phyloP scores from a whole-genome alignment of 163 green algal genomes.

The Scenedesmus sp. region DNA sequence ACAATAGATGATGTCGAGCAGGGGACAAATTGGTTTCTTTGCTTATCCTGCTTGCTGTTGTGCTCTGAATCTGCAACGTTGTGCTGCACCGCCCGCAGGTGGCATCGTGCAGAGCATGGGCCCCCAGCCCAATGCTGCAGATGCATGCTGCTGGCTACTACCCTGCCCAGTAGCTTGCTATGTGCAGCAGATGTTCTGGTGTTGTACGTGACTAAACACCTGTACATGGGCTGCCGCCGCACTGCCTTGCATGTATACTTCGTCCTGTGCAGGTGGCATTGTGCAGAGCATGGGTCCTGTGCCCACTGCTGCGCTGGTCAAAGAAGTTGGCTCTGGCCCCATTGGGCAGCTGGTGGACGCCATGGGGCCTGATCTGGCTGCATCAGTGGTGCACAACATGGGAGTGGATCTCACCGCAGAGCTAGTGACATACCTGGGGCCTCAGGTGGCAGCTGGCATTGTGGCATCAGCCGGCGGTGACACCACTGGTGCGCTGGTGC shows the following conservation, averaged over 20 bases:
- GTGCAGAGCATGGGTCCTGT: conserved; percentile 37
- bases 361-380: conserved; percentile 51
- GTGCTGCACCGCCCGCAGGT: background rate
- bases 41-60: background rate
- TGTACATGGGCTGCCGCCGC: too few species aligned
- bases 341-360: conserved; percentile 41
- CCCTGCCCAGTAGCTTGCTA: too few species aligned
- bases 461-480: conserved; percentile 13
- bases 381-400: conserved; percentile 38
- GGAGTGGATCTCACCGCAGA: conserved; percentile 42
- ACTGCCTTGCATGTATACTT: too few species aligned
- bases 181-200: too few species aligned
- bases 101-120: conserved; percentile 47
- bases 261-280: conserved; percentile 17
- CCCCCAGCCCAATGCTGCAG: background rate
- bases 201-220: too few species aligned
- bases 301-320: conserved; percentile 31
- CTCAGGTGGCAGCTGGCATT: conserved; percentile 22
- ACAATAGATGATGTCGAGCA: background rate
- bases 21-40: too few species aligned
- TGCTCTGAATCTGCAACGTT: too few species aligned
- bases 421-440: conserved; percentile 17
- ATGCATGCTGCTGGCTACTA: too few species aligned
- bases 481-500: conserved; percentile 14
- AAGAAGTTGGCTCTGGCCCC: background rate